These are phyloP conservation scores for Kitagawia praeruptora DNA, from an alignment of 129 eudicot species.

Conservation along the genomic window DNA sequence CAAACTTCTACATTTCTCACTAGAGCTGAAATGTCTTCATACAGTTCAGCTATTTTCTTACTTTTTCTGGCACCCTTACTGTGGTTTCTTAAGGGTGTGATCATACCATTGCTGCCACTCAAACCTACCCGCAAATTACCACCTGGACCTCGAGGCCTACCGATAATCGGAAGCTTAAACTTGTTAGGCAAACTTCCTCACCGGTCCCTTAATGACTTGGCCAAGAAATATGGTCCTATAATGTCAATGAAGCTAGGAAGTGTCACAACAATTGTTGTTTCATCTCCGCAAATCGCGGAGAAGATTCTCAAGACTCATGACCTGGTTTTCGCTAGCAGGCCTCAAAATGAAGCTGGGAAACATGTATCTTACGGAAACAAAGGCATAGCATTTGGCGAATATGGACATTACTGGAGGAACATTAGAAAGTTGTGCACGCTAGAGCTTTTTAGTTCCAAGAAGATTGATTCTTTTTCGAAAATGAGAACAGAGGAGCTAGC, in stretches of 20 bases:
- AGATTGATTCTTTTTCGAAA: slow-evolving; percentile 17
- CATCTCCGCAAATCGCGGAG: slow-evolving; percentile 39
- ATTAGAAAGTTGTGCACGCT: slow-evolving; percentile 24
- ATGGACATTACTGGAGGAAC: slow-evolving; percentile 32
- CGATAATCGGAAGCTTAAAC: slow-evolving; percentile 24
- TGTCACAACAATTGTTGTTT: slow-evolving; percentile 22
- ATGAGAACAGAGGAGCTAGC: slow-evolving; percentile 29
- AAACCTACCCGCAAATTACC: slow-evolving; percentile 12
- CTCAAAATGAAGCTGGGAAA: slow-evolving; percentile 13
- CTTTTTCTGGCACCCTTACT: neutral
- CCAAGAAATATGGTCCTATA: slow-evolving; percentile 26
- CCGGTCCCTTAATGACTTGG: slow-evolving; percentile 6
- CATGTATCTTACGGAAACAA: slow-evolving; percentile 15
- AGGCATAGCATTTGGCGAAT: slow-evolving; percentile 17
- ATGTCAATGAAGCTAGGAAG: slow-evolving; percentile 24
- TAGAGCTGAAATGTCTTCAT: neutral
- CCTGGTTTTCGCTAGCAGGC: slow-evolving; percentile 31
- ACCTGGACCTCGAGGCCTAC: slow-evolving; percentile 21
- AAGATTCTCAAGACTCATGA: slow-evolving; percentile 38
- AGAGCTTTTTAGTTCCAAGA: slow-evolving; percentile 23
- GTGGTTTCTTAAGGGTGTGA: neutral
- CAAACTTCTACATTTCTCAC: no score
- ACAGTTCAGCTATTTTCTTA: neutral
- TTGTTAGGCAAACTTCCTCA: slow-evolving; percentile 20
- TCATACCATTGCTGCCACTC: neutral